Evolutionary conservation across 768 basidiomycete species (phyloP), one percentile per base, ranked within the genome.

Genomic region (Neoboletus magnificus): DNA sequence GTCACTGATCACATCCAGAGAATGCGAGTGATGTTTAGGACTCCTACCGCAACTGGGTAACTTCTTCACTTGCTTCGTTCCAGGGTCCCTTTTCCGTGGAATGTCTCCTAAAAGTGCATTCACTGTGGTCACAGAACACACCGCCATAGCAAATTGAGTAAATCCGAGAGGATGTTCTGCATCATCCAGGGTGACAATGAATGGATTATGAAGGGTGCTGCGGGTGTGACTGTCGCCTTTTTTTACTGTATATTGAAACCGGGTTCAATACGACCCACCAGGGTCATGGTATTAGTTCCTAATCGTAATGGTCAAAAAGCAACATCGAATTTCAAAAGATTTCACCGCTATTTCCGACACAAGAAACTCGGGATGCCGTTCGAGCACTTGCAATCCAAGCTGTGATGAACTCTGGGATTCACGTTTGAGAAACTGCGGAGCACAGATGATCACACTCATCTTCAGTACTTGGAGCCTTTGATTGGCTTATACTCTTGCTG

Each of bases 181-280:
- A 44, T 25, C 22, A 16, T 41, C 32, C 10, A 23, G 1, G 25
- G 36, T 20, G 20, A 25, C 5, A 30, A 16, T 11, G 13, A 32
- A 23, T 41, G 8, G 6, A n/a, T 22, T 25, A 3, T 29, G 13
- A 22, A 18, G 27, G 5, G 16, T 5, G 5, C 36, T 16, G 16
- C 29, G 13, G 2, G 5, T 30, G 4, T 18, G 15, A 18, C 18
- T 2, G 22, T 55, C n/a, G 11, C 2, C 4, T 44, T 36, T 39
- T n/a, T 59, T 39, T 58, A 35, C 50, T 59, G 50, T 54, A 8
- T 8, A 33, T 30, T 16, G n/a, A 20, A 54, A 33, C 20, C 12
- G 9, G 6, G 0, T n/a, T 10, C 22, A 7, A 27, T 22, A 18
- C 23, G 7, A 37, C 30, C 20, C 32, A 35, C 30, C 27, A 25